Evolutionary conservation across 768 basidiomycete genomes (phyloP), one percentile per base, ranked within the genome.

Genomic region (Pleurotus giganteus): DNA sequence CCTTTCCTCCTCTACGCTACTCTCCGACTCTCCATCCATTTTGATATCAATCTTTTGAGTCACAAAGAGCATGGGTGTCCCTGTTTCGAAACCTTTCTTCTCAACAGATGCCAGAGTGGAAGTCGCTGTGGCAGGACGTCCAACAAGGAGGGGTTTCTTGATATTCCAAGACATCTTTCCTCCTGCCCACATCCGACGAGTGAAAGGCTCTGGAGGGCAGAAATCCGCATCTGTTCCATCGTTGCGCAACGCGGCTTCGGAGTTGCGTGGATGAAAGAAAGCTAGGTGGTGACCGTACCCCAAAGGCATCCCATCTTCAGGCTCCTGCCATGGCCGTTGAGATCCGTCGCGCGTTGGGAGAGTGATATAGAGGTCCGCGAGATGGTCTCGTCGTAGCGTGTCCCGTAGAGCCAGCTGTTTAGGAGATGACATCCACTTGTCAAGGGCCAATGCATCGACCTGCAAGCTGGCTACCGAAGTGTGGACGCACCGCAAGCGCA

Each of bases 101-200:
- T 79, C 70, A 21, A 86, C 75, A 17, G 74, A 73, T 7, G 62
- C 70, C 32, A 89, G 74, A 26, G 68, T 77, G 54, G 80, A 76
- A 12, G 65, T 68, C 12, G 83, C 81, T 2, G 46, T 72, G 0
- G 82, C 83, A 43, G 63, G 74, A 43, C 77, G 71, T 9, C 88
- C 89, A 28, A 85, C 72, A 39, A 74, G 60, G 57, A 91, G 65
- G 0, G 79, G 77, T 31, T 69, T 66, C 27, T 64, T 52, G 44
- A 68, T 58, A 60, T 83, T 75, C 87, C 87, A 91, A 24, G 68
- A 71, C 65, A 91, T 83, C 61, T 69, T 77, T 2, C 89, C 89
- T 19, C 85, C 79, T 2, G 86, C 88, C 88, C 89, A 91, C 89
- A 91, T 91, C n/a, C 89, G 74, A 54, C 84, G 76, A 24, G 82